Evolutionary conservation across 176 grass and related monocot genomes (phyloP), one percentile per base, ranked within the genome.

Genomic region (Paspalum notatum): DNA sequence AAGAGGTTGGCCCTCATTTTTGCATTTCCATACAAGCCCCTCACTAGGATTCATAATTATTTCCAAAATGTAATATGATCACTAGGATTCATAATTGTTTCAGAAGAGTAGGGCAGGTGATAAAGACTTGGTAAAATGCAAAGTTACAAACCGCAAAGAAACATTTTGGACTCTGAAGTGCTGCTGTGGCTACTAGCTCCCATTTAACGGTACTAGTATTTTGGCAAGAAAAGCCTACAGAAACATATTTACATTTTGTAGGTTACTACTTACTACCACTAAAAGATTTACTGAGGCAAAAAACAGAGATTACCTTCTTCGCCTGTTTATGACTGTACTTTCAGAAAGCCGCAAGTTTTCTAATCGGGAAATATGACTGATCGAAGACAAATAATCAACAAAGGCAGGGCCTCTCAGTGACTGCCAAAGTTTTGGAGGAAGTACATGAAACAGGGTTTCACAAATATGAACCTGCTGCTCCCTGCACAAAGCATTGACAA

Each of bases 331-430:
- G 6, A 57, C 71, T 80, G 63, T 78, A 87, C 47, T 87, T 66
- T 86, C 77, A 73, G 82, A 91, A 58, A 98, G 69, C 38, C 88
- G 87, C 70, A 81, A 85, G 46, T 81, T 87, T 82, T 98, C 92
- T 42, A 95, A 75, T 75, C 66, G 82, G 9, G 95, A 94, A 60
- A 98, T 98, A 65, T 84, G 85, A 58, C 92, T 86, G 17, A 62
- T 76, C 21, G 86, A 93, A 92, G 90, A 88, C 53, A 98, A 85
- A 54, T 93, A 98, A 70, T 98, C 95, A 26, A 89, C 78, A 86
- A 95, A 98, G 62, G 85, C 84, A 87, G 88, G 76, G 39, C 95
- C 90, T 73, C 80, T 89, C 66, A 98, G 41, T 47, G 90, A 88
- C 77, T 88, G 83, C 48, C 72, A 88, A 45, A 98, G 57, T 78